Evolutionary conservation across 352 stramenopile genomes (phyloP).

Genomic region (Globisporangium radiosum): DNA sequence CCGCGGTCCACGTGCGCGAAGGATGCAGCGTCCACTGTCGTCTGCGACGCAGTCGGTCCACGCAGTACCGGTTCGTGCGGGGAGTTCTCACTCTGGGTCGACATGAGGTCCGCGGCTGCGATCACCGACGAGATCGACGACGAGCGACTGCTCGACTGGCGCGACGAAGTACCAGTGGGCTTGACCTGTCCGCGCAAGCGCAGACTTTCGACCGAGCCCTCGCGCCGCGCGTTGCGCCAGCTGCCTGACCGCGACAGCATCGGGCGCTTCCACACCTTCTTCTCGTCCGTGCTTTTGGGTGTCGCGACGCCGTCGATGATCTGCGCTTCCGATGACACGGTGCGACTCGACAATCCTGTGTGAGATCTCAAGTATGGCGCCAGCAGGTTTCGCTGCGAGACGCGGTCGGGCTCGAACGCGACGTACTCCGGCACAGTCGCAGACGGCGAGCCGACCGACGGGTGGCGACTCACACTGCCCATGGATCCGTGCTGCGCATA

Average conservation of each 20-base stretch:
- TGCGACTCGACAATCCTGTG: not conserved
- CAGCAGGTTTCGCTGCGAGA: conserved; percentile 55
- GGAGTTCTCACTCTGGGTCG: conserved; percentile 18
- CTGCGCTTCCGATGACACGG: not conserved
- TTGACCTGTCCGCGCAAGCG: conserved; percentile 29
- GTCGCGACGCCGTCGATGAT: conserved; percentile 20
- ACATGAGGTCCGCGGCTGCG: conserved; percentile 17
- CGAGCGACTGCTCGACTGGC: conserved; percentile 21
- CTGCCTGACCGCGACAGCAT: conserved; percentile 29
- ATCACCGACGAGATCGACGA: conserved; percentile 21
- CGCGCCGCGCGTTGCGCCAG: conserved; percentile 42
- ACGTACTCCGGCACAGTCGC: conserved; percentile 17
- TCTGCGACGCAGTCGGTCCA: not conserved
- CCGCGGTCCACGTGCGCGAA: not conserved
- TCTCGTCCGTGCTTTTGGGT: conserved; percentile 21
- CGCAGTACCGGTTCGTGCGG: conserved; percentile 18
- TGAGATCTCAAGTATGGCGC: conserved; percentile 10
- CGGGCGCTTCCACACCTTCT: conserved; percentile 28
- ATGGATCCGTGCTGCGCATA: conserved; percentile 9
- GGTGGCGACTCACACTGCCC: conserved; percentile 2
- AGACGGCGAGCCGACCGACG: conserved; percentile 2
- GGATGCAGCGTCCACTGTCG: not conserved
- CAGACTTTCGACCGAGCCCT: conserved; percentile 27
- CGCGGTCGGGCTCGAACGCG: conserved; percentile 50
- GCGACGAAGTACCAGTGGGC: conserved; percentile 4